phyloP scores from a whole-genome alignment of 1,139 yeast genomes.

The Diutina rugosa region DNA sequence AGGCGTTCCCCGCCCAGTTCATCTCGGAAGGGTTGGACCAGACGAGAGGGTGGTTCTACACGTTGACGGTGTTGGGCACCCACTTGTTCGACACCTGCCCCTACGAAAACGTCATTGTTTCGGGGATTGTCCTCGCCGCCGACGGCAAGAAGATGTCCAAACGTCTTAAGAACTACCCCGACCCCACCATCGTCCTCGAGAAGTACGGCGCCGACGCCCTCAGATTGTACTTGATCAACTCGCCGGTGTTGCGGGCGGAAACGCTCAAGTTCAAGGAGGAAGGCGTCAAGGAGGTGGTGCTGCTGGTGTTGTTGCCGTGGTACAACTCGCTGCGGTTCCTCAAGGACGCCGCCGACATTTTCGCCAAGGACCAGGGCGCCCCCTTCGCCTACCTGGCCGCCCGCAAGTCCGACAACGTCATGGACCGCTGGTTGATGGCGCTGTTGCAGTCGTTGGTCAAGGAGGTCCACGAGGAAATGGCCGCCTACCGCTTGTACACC shows the following conservation, averaged over 20 bases:
- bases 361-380: constrained; percentile 59
- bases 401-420: constrained; percentile 65
- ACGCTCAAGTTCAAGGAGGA: constrained; percentile 94
- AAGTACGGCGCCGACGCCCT: constrained; percentile 97
- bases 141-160: constrained; percentile 99
- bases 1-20: constrained; percentile 79
- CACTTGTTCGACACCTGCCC: constrained; percentile 90
- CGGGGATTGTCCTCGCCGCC: constrained; percentile 93
- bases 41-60: constrained; percentile 99
- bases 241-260: constrained; percentile 95
- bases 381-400: constrained; percentile 64
- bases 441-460: constrained; percentile 82
- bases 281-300: constrained; percentile 95
- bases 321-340: constrained; percentile 94
- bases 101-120: constrained; percentile 87
- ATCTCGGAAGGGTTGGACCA: constrained; percentile 98
- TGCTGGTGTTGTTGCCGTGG: constrained; percentile 95
- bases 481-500: constrained; percentile 77
- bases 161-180: constrained; percentile 95
- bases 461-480: constrained; percentile 84
- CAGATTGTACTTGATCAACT: constrained; percentile 88
- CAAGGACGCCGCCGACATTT: constrained; percentile 83
- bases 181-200: constrained; percentile 69
- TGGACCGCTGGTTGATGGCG: constrained; percentile 97
- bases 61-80: constrained; percentile 89